Conservation (phyloP, 352 stramenopile species). For the Pythium dissotocum region DNA sequence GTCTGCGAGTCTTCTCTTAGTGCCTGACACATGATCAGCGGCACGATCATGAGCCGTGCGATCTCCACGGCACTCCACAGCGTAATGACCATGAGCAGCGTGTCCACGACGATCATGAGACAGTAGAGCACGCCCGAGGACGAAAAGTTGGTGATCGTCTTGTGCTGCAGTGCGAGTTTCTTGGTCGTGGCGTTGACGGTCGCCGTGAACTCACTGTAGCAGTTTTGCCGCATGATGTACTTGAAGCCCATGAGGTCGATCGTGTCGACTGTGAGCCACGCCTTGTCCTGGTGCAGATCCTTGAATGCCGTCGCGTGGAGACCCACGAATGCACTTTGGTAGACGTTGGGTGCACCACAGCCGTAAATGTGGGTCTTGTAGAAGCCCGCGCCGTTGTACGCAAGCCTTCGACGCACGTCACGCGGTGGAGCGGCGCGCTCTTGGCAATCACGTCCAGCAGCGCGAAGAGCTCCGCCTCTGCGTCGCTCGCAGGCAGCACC, state of each 20-base stretch:
- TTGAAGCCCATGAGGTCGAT: constrained; percentile 18
- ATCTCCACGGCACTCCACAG: constrained; percentile 24
- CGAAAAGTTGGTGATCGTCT: constrained; percentile 22
- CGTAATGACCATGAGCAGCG: constrained; percentile 16
- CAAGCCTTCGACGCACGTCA: constrained; percentile 26
- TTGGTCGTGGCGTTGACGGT: background rate
- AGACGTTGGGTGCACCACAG: constrained; percentile 10
- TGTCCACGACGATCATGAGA: constrained; percentile 18
- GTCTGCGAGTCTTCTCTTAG: background rate
- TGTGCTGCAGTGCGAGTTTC: constrained; percentile 1
- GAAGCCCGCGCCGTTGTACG: constrained; percentile 11
- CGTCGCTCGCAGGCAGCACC: constrained; percentile 17
- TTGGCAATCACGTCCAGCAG: constrained; percentile 17
- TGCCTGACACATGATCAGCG: background rate
- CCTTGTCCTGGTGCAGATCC: constrained; percentile 25
- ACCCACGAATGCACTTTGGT: constrained; percentile 18
- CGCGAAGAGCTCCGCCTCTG: constrained; percentile 19
- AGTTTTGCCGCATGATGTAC: constrained; percentile 22
- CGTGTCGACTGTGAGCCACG: constrained; percentile 21
- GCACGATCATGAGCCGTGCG: constrained; percentile 10
- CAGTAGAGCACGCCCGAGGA: constrained; percentile 21
- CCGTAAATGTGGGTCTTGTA: constrained; percentile 18
- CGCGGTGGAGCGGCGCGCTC: constrained; percentile 2
- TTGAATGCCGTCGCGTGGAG: constrained; percentile 6
- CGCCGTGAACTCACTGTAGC: constrained; percentile 2